Evolutionary conservation across 2,329 filamentous ascomycete genomes (phyloP).

Genomic region (Plectosphaerella cucumerina): DNA sequence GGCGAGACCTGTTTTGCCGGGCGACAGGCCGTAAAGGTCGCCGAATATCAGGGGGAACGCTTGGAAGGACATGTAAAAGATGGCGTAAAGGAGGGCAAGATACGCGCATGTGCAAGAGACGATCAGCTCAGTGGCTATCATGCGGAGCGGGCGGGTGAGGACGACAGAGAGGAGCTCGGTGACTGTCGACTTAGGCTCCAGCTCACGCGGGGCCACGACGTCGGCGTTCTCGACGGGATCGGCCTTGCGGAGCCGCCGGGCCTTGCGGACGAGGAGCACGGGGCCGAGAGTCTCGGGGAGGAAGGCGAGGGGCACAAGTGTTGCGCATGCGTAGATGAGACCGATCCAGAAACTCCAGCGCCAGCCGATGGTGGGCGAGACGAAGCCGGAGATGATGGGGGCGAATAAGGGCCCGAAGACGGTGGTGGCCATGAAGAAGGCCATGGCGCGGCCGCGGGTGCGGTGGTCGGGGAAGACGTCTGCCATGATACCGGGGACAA

Average conservation of each 20-base stretch:
- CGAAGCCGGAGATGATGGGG: slow-evolving; percentile 62
- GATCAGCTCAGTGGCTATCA: slow-evolving; percentile 69
- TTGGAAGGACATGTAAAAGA: slow-evolving; percentile 71
- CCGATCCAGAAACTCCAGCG: slow-evolving; percentile 69
- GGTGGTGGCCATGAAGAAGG: slow-evolving; percentile 61
- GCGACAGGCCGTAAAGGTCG: slow-evolving; percentile 55
- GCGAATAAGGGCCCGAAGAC: slow-evolving; percentile 63
- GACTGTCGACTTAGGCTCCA: slow-evolving; percentile 53
- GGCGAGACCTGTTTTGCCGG: slow-evolving; percentile 61
- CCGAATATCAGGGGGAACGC: slow-evolving; percentile 70
- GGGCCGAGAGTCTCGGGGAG: slow-evolving; percentile 63
- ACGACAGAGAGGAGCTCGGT: slow-evolving; percentile 64
- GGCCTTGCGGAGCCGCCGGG: slow-evolving; percentile 50
- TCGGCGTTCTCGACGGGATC: slow-evolving; percentile 39
- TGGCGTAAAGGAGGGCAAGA: slow-evolving; percentile 64
- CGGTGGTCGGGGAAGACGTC: slow-evolving; percentile 58
- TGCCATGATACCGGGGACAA: slow-evolving; percentile 61
- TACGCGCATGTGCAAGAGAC: slow-evolving; percentile 68
- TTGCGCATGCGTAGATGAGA: slow-evolving; percentile 62
- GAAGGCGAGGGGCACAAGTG: slow-evolving; percentile 55
- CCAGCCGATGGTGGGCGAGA: slow-evolving; percentile 56
- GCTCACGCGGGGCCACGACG: slow-evolving; percentile 57
- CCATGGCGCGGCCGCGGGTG: slow-evolving; percentile 55
- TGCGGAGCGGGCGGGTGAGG: slow-evolving; percentile 65
- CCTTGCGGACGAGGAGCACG: slow-evolving; percentile 52